Evolutionary conservation across 306 rosid species (phyloP).

Genomic region (Acacia crassicarpa): DNA sequence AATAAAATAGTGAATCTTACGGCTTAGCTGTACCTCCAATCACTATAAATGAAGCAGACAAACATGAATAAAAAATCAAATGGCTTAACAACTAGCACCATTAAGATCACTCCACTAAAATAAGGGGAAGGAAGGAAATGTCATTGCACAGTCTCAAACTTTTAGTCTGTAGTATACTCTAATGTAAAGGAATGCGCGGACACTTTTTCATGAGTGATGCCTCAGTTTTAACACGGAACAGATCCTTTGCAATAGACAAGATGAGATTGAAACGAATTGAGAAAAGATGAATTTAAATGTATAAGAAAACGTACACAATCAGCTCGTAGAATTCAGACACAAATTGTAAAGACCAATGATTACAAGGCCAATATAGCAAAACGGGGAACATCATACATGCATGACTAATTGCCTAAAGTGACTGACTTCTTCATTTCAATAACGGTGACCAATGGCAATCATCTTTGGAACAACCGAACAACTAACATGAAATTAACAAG

Average conservation of each 20-base stretch:
- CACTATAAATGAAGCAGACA: background rate
- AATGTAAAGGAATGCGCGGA: background rate
- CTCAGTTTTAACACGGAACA: background rate
- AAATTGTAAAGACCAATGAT: background rate
- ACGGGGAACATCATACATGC: background rate
- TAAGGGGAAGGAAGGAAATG: background rate
- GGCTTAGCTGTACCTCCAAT: background rate
- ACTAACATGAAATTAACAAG: constrained; percentile 19
- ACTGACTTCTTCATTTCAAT: constrained; percentile 4
- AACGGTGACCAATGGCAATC: constrained; percentile 4
- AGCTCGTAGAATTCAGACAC: background rate
- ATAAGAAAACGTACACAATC: background rate
- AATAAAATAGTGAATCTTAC: background rate
- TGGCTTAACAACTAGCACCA: background rate
- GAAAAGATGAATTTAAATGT: background rate
- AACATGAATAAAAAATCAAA: background rate
- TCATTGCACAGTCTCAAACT: background rate
- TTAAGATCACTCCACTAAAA: background rate
- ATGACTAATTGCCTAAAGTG: background rate
- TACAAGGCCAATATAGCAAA: constrained; percentile 4
- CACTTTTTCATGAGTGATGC: background rate
- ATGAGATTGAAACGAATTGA: background rate
- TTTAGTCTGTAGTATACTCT: background rate
- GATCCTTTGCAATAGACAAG: background rate
- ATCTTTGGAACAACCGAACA: background rate